A percentile compares a stretch with the other conserved stretches of the same genome.
These are phyloP conservation scores for Fusarium papillatum DNA, from an alignment of 2,329 filamentous ascomycete genomes.

Conservation along the genomic window DNA sequence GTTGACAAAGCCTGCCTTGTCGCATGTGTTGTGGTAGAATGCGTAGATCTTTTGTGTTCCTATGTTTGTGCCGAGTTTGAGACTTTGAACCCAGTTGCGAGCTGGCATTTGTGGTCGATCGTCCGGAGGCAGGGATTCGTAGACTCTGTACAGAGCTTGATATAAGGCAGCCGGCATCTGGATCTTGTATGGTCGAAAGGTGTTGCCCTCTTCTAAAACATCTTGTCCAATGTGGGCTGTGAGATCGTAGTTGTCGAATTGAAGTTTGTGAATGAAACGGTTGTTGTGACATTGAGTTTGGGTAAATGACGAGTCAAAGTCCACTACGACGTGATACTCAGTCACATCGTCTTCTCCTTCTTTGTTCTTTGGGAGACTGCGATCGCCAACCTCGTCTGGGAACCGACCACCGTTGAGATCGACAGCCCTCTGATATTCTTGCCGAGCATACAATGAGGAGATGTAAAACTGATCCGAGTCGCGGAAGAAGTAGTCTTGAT, in stretches of 20 bases:
- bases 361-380: constrained; percentile 27
- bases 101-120: constrained; percentile 1
- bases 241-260: constrained; percentile 56
- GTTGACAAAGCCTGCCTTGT: constrained; percentile 37
- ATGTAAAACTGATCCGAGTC: constrained; percentile 41
- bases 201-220: constrained; percentile 6
- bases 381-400: constrained; percentile 21
- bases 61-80: constrained; percentile 38
- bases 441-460: constrained; percentile 34
- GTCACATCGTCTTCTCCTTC: constrained; percentile 19
- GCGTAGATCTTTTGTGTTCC: constrained; percentile 37
- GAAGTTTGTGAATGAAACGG: constrained; percentile 59
- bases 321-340: constrained; percentile 33
- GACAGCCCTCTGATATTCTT: constrained; percentile 37
- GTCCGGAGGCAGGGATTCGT: constrained; percentile 9
- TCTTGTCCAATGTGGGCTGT: constrained; percentile 50
- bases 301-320: constrained; percentile 58
- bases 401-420: constrained; percentile 25
- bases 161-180: constrained; percentile 36
- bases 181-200: constrained; percentile 29
- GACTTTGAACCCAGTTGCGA: constrained; percentile 25
- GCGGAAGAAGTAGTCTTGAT: constrained; percentile 17
- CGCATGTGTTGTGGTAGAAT: constrained; percentile 43
- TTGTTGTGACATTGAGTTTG: constrained; percentile 61
- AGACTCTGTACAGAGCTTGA: constrained; percentile 15